Percentiles rank a stretch among this genome's conserved stretches.
Evolutionary conservation across 805 yeast species (phyloP).

Genomic region (Candida loeiensis): DNA sequence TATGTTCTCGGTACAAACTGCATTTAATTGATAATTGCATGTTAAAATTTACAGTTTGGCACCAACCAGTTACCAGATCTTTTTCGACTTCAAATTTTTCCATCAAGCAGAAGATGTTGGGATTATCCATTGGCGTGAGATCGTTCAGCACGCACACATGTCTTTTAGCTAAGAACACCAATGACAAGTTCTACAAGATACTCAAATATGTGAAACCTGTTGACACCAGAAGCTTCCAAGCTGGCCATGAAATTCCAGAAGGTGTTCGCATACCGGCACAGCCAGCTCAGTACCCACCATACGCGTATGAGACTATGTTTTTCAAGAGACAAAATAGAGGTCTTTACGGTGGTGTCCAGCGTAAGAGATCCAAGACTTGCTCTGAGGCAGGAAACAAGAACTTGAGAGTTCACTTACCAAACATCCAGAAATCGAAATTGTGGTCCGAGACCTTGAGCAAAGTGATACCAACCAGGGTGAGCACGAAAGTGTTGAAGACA

Average conservation of each 20-base stretch:
- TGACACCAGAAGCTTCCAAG: constrained; percentile 32
- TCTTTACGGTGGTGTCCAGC: constrained; percentile 83
- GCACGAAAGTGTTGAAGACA: constrained; percentile 79
- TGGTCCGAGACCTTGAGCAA: constrained; percentile 80
- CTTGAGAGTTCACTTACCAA: constrained; percentile 75
- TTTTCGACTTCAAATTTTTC: constrained; percentile 2
- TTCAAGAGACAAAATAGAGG: constrained; percentile 88
- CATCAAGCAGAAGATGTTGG: constrained; percentile 2
- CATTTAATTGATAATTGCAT: background rate
- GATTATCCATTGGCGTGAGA: constrained; percentile 5
- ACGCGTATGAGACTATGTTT: constrained; percentile 66
- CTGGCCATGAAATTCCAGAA: constrained; percentile 33
- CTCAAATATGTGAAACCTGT: constrained; percentile 37
- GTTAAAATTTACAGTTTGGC: background rate
- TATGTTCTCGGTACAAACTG: no score
- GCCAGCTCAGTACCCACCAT: constrained; percentile 24
- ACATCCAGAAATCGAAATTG: constrained; percentile 66
- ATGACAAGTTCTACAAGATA: constrained; percentile 39
- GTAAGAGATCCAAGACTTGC: constrained; percentile 71
- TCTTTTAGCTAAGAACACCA: constrained; percentile 11
- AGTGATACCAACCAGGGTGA: constrained; percentile 55
- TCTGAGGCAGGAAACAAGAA: constrained; percentile 75
- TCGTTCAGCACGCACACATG: constrained; percentile 7
- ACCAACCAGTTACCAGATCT: background rate
- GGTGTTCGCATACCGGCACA: constrained; percentile 23